These are phyloP conservation scores for Saccharomycopsis hybrid DNA, from an alignment of 1,139 yeast species.

Conservation along the genomic window DNA sequence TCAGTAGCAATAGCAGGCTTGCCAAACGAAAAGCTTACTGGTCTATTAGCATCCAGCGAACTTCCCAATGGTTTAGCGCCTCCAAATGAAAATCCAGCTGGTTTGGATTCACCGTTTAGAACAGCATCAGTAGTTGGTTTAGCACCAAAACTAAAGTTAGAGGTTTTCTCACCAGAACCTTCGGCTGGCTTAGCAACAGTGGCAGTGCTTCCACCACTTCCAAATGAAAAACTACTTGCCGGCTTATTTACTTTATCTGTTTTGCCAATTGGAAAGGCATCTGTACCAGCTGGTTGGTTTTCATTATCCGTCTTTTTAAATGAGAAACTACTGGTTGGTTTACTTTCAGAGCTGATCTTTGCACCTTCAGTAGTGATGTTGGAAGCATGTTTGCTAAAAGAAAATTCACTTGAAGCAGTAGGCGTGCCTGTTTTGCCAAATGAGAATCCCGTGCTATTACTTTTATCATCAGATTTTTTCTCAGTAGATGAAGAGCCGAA, in stretches of 20 bases:
- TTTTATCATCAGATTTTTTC: constrained; percentile 25
- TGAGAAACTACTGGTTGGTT: constrained; percentile 1
- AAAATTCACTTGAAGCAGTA: not conserved
- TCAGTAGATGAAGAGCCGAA: constrained; percentile 22
- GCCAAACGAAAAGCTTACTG: constrained; percentile 4
- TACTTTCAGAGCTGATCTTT: not conserved
- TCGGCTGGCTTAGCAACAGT: not conserved
- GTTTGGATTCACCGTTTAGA: not conserved
- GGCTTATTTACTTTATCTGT: too few species aligned
- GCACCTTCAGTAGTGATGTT: not conserved
- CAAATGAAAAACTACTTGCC: too few species aligned
- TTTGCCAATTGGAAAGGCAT: not conserved
- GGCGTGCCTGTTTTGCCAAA: constrained; percentile 24
- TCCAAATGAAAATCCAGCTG: constrained; percentile 5
- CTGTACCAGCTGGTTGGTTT: not conserved
- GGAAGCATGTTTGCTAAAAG: not conserved
- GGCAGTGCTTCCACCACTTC: not conserved
- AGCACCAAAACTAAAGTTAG: not conserved
- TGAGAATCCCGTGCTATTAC: constrained; percentile 25
- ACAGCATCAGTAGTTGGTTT: not conserved
- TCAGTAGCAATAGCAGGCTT: not conserved
- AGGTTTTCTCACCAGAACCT: not conserved
- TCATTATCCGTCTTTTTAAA: not conserved
- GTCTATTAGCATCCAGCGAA: not conserved
- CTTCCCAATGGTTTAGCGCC: not conserved